These are phyloP conservation scores for Sextonia rubra DNA, from an alignment of 164 flowering plant species.

Conservation along the genomic window DNA sequence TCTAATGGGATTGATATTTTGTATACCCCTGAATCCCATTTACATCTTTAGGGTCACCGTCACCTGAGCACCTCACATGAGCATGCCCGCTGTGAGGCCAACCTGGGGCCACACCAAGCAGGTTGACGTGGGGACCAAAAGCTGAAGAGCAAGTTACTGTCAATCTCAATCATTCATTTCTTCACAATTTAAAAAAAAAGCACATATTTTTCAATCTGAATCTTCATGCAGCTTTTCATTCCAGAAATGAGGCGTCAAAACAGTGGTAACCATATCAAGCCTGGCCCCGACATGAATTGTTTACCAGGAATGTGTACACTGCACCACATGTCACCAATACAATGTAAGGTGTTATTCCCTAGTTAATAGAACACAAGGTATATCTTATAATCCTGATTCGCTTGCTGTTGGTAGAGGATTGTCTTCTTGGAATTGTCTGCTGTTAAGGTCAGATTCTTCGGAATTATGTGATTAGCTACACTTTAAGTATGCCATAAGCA, in stretches of 20 bases:
- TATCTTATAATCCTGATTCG: neutral
- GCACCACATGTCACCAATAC: neutral
- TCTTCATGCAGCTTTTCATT: neutral
- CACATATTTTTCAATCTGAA: too few species aligned
- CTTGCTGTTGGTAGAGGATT: neutral
- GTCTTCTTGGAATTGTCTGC: neutral
- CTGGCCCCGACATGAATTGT: neutral
- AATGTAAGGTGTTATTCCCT: neutral
- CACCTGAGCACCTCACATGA: too few species aligned
- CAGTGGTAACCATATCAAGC: neutral
- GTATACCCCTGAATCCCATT: too few species aligned
- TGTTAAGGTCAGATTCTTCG: neutral
- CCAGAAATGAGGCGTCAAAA: too few species aligned
- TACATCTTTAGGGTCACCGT: too few species aligned
- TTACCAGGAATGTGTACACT: neutral
- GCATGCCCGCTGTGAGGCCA: too few species aligned
- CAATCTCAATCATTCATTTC: too few species aligned
- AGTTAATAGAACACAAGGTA: neutral
- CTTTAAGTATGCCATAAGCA: neutral
- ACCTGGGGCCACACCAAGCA: too few species aligned
- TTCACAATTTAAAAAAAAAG: too few species aligned
- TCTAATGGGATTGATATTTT: too few species aligned
- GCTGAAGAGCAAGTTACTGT: too few species aligned
- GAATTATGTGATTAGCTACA: neutral
- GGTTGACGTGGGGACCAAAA: too few species aligned